Base-by-base conservation (phyloP, 2,329 filamentous ascomycete genomes). In the Diaporthe helianthi region DNA sequence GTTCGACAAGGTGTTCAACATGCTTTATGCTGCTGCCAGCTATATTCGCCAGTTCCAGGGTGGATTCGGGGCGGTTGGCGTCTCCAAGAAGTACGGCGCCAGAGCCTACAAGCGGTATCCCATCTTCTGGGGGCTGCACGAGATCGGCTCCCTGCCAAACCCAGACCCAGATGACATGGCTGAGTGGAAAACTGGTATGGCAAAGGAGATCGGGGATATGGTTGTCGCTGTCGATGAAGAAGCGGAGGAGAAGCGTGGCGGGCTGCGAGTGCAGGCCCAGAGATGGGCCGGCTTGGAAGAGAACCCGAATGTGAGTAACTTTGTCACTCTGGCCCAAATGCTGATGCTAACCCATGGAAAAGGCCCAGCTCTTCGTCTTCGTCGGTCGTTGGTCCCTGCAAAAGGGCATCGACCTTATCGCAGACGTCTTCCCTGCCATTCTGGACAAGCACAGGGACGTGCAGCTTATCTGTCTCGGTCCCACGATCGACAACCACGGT, bases 371-470 rank as follows among this genome's bases (percentile, higher is more conserved):
- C 10, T 85, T 91, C 72, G 89, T 91, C 10, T 92, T 92, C 73
- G 89, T 91, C 53, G 89, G 89, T 69, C 85, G 89, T 71, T 92
- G 89, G 89, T 89, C 86, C 12, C 86, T 89, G 83, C 89, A 92
- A 74, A 92, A 92, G 76, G 89, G 89, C 54, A 83, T 90, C 66
- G 89, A 91, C 74, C 79, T 90, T 44, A 90, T 90, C 73, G 88
- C 89, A 9, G 89, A 91, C 74, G 86, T 90, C 24, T 88, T 90
- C 76, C 87, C 88, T 15, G 81, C 83, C 24, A 82, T 91, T 33
- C 81, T 90, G 2, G 87, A 90, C 73, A 80, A 85, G 60, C 81
- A 88, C 69, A 81, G 83, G 2, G 84, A 88, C 69, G 84, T 85
- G 1, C 89, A 91, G 74, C 80, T 91, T 9, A 86, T 91, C 51